Base-by-base conservation (phyloP, 2,329 filamentous ascomycete species). In the Aspergillus pseudotamarii region DNA sequence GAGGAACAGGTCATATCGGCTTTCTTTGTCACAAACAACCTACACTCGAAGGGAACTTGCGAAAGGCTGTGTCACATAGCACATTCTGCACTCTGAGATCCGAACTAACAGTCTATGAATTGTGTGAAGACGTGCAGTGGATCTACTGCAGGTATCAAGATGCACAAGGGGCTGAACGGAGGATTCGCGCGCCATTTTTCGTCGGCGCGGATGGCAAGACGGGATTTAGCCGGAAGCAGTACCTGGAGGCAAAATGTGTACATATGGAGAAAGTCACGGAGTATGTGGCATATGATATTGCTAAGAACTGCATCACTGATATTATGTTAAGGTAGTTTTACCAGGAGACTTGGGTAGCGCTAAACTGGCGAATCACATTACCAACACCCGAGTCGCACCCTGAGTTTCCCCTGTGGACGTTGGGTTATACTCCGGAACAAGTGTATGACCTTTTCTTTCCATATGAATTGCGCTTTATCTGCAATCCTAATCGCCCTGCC, bases 381-480 rank as follows among this genome's bases (percentile, higher is more conserved):
- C 83, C 83, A 0, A 84, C 80, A 0, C 76, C 73, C 6, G 66
- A 81, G 32, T 78, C 80, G 0, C 83, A 85, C 66, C 83, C 83
- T 0, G 66, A 77, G 0, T 84, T 85, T 57, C 80, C 82, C 0
- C 71, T 84, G 2, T 85, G 83, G 83, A 63, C 76, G 4, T 68
- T 81, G 0, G 82, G 81, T 6, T 82, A 81, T 63, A 78, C 75
- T 0, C 80, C 83, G 4, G 73, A 82, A 55, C 65, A 81, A 23
- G 81, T 84, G 0, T 84, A 83, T 60, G 79, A 84, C 59, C 62
- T 79, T 0, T 85, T 82, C 67, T 85, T 80, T 69, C 83, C 83
- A 0, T 64, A 43, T 5, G 73, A 76, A 1, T 83, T 80, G 66
- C 78, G 80, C 16, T 85, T 84, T 61, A 76, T 79, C 57, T 79